Evolutionary conservation across 2,329 filamentous ascomycete species (phyloP).

Genomic region (Teratosphaeria epicoccoides): DNA sequence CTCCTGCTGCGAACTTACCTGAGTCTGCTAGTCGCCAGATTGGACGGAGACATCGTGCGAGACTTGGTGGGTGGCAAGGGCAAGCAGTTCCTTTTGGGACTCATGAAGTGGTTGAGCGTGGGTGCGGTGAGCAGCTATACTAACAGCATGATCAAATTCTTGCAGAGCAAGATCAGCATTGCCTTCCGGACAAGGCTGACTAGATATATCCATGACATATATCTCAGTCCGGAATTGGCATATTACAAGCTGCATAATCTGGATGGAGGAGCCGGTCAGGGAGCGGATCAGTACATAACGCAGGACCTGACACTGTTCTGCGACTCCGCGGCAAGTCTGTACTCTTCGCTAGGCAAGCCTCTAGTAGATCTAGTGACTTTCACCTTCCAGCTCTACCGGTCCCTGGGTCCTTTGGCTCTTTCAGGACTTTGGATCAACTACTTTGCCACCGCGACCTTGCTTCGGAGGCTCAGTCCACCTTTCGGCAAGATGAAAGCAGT

Average conservation of each 20-base stretch:
- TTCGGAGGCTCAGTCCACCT: slow-evolving; percentile 79
- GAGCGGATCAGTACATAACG: slow-evolving; percentile 93
- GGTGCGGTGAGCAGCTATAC: slow-evolving; percentile 92
- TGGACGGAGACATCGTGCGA: slow-evolving; percentile 92
- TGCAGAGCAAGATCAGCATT: slow-evolving; percentile 96
- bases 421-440: slow-evolving; percentile 85
- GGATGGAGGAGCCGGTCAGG: slow-evolving; percentile 83
- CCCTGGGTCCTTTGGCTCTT: slow-evolving; percentile 76
- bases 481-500: slow-evolving; percentile 96
- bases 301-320: slow-evolving; percentile 96
- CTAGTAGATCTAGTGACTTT: slow-evolving; percentile 96
- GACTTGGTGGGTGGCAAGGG: slow-evolving; percentile 94
- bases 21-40: slow-evolving; percentile 78
- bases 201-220: slow-evolving; percentile 92
- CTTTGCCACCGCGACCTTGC: slow-evolving; percentile 81
- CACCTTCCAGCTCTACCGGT: slow-evolving; percentile 92
- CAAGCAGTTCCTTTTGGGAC: slow-evolving; percentile 74
- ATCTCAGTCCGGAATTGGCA: slow-evolving; percentile 86
- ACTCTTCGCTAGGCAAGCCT: slow-evolving; percentile 94
- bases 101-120: slow-evolving; percentile 90
- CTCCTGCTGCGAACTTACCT: slow-evolving; percentile 87
- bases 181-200: slow-evolving; percentile 92
- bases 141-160: slow-evolving; percentile 97
- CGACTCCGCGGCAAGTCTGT: slow-evolving; percentile 78
- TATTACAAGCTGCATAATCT: slow-evolving; percentile 93